phyloP scores from a whole-genome alignment of 2,329 filamentous ascomycete species.

The Penicillium sp. region DNA sequence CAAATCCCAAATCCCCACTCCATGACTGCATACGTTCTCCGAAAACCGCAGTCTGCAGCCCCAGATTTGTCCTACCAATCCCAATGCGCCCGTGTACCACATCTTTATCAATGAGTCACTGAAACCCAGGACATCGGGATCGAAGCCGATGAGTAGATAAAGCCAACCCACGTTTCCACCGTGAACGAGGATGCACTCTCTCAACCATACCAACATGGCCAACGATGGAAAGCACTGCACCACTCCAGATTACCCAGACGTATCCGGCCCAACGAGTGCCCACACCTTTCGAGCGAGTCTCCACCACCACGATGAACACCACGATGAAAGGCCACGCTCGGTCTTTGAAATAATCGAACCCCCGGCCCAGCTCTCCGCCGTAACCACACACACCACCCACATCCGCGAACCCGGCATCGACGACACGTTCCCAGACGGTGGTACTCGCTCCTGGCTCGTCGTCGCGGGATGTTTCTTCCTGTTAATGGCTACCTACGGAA shows the following conservation, averaged over 20 bases:
- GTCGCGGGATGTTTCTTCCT: conserved; percentile 39
- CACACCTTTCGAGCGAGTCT: neutral
- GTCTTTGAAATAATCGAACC: conserved; percentile 22
- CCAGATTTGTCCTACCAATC: neutral
- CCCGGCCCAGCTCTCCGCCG: conserved; percentile 15
- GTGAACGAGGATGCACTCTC: neutral
- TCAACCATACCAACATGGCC: neutral
- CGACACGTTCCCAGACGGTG: conserved; percentile 35
- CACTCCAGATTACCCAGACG: neutral
- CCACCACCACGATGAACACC: conserved; percentile 16
- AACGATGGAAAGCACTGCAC: conserved; percentile 2
- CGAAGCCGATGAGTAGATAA: neutral
- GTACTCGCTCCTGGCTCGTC: conserved; percentile 36
- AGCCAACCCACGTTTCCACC: neutral
- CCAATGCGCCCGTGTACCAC: neutral
- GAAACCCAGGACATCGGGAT: neutral
- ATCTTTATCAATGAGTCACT: conserved; percentile 2
- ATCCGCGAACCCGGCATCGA: conserved; percentile 7
- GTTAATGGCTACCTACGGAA: conserved; percentile 44
- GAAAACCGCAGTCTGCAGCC: neutral
- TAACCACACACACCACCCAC: conserved; percentile 22
- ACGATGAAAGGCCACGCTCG: conserved; percentile 16
- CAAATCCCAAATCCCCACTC: neutral
- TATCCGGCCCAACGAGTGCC: neutral
- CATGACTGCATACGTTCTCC: neutral